Percentiles rank a stretch among this genome's conserved stretches.
phyloP scores from a whole-genome alignment of 1,284 basidiomycete species.

The Ganoderma sp. region DNA sequence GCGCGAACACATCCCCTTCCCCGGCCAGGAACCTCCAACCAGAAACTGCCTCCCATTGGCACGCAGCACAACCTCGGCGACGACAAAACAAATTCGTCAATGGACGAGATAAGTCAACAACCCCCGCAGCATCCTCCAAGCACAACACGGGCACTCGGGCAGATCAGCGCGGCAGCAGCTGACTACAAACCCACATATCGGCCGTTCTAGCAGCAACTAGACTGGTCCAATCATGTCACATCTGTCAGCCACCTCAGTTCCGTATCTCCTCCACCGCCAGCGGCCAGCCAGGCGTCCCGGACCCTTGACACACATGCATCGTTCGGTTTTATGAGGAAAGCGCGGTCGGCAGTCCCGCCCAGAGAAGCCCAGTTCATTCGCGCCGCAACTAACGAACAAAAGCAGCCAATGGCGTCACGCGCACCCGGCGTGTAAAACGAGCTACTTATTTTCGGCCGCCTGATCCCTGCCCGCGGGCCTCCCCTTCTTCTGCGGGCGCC shows the following conservation, averaged over 20 bases:
- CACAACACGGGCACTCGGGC: background rate
- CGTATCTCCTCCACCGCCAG: background rate
- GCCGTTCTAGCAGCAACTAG: slow-evolving; percentile 9
- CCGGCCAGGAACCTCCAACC: background rate
- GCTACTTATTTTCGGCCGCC: slow-evolving; percentile 23
- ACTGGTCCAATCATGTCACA: slow-evolving; percentile 6
- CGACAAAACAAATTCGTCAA: background rate
- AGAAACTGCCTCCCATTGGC: background rate
- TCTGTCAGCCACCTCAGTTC: slow-evolving; percentile 1
- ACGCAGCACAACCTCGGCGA: background rate
- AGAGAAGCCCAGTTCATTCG: slow-evolving; percentile 4
- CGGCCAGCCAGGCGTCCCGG: background rate
- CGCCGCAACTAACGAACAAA: background rate
- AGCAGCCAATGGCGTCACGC: slow-evolving; percentile 9
- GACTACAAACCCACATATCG: slow-evolving; percentile 6
- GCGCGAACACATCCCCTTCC: background rate
- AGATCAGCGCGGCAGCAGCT: slow-evolving; percentile 9
- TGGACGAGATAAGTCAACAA: background rate
- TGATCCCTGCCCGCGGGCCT: slow-evolving; percentile 25
- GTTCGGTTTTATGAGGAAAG: background rate
- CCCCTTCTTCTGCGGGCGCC: slow-evolving; percentile 28
- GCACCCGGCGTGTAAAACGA: slow-evolving; percentile 11
- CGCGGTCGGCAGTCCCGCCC: slow-evolving; percentile 4
- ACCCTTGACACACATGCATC: background rate
- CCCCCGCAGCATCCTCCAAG: background rate